Conservation (phyloP, 305 asterid genomes). For the Solanum chacoense region DNA sequence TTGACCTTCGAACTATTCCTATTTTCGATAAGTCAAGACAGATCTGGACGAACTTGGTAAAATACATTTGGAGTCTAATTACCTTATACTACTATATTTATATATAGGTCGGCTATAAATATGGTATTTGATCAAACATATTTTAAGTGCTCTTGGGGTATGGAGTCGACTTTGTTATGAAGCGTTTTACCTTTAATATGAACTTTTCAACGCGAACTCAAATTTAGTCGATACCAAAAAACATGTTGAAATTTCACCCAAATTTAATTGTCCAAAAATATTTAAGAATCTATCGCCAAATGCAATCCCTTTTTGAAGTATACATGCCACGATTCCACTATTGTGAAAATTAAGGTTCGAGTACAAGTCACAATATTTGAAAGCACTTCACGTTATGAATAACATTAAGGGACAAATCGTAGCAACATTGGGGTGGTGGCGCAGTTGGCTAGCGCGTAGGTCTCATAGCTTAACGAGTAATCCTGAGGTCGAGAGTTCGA, state of each 20-base stretch:
- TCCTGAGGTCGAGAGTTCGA: slow-evolving; percentile 99
- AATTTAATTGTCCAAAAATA: background rate
- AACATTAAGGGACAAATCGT: accelerated
- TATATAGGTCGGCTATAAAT: background rate
- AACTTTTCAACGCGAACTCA: background rate
- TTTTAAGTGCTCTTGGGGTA: background rate
- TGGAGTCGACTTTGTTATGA: too few relatives aligned
- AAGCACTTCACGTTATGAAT: too few relatives aligned
- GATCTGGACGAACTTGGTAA: background rate
- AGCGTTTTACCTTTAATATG: too few relatives aligned
- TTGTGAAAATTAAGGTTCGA: background rate
- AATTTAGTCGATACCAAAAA: too few relatives aligned
- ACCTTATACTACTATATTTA: background rate
- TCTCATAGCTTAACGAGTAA: slow-evolving; percentile 73
- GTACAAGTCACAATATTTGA: background rate
- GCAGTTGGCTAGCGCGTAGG: slow-evolving; percentile 95
- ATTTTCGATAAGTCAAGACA: background rate
- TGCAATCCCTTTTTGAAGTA: background rate
- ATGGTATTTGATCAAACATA: background rate
- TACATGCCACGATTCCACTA: background rate
- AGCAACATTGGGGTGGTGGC: slow-evolving; percentile 47
- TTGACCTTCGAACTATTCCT: background rate
- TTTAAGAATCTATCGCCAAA: background rate
- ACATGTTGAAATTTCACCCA: background rate
- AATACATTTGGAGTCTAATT: background rate